Percentiles rank a stretch among this genome's conserved stretches.
Conservation (phyloP, 1,139 yeast species). For the Geotrichum phurueaensis region DNA sequence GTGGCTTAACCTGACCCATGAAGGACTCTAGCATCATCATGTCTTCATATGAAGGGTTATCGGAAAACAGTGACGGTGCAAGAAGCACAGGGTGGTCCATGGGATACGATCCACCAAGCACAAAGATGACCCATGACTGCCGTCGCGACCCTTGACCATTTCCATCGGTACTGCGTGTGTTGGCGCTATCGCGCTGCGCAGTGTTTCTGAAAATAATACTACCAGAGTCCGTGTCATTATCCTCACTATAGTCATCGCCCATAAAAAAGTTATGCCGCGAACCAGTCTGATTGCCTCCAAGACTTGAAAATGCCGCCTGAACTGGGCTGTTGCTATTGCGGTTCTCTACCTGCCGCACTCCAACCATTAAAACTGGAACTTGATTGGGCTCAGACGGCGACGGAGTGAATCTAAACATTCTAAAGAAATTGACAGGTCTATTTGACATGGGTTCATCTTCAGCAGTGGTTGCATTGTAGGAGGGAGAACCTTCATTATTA, state of each 20-base stretch:
- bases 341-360: conserved; percentile 43
- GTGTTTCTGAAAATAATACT: neutral
- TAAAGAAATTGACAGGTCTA: conserved; percentile 41
- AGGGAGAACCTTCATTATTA: conserved; percentile 14
- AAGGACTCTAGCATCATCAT: conserved; percentile 41
- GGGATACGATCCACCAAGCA: conserved; percentile 46
- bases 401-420: conserved; percentile 46
- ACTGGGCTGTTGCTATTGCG: neutral
- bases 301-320: neutral
- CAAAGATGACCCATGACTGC: conserved; percentile 47
- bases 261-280: neutral
- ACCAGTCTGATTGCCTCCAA: neutral
- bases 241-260: neutral
- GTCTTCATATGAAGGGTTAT: conserved; percentile 47
- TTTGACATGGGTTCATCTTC: neutral
- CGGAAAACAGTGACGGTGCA: conserved; percentile 44
- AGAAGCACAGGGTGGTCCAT: conserved; percentile 44
- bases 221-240: neutral
- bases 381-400: conserved; percentile 20
- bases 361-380: conserved; percentile 52
- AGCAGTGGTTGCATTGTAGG: neutral
- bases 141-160: conserved; percentile 18
- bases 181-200: neutral
- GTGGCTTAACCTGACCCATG: conserved; percentile 43
- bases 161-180: neutral